Base-by-base conservation (phyloP, 139 green algal species). In the Cymbomonas tetramitiformis region DNA sequence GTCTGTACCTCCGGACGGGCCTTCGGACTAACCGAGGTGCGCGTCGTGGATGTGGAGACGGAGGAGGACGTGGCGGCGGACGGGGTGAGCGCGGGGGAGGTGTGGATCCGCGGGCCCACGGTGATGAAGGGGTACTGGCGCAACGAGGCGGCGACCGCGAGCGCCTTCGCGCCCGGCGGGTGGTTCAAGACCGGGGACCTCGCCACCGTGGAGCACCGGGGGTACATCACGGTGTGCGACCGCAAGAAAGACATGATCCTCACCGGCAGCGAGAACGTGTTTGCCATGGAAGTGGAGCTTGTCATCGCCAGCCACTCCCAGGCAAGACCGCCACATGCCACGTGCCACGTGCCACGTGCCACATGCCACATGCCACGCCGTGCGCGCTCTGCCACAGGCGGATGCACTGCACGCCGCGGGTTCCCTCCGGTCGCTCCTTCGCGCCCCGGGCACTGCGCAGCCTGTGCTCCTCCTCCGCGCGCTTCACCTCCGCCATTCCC, bases 181-280 rank as follows among this genome's bases (percentile, higher is more conserved):
- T 93, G 79, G 81, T 90, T 93, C 60, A 29, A 65, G 21, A 90
- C 81, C 6, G 84, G 84, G 1, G 83, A 91, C 63, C 58, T 90
- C 62, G 83, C 75, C 6, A 57, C 38, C 1, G 44, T 76, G 1
- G 24, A 44, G 7, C 0, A 33, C 1, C 33, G 54, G 10, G 77
- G 77, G 30, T 94, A 88, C 70, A 62, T 94, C 23, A 55, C n/a
- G 1, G 79, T 94, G 4, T 79, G 93, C 18, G 85, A 94, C 53
- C 51, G 85, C 6, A 81, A 76, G 57, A 94, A 94, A 63, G 85
- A 94, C 70, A 94, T 94, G 85, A 70, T 82, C 15, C 56, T 64
- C 31, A 43, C 24, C 48, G 56, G 56, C 12, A 47, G 56, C 6
- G 56, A 64, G 56, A 64, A 64, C 25, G 56, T 64, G 23, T 64